A percentile compares a stretch with the other conserved stretches of the same genome.
Conservation (phyloP, 441 rosid species). For the Erodium texanum region DNA sequence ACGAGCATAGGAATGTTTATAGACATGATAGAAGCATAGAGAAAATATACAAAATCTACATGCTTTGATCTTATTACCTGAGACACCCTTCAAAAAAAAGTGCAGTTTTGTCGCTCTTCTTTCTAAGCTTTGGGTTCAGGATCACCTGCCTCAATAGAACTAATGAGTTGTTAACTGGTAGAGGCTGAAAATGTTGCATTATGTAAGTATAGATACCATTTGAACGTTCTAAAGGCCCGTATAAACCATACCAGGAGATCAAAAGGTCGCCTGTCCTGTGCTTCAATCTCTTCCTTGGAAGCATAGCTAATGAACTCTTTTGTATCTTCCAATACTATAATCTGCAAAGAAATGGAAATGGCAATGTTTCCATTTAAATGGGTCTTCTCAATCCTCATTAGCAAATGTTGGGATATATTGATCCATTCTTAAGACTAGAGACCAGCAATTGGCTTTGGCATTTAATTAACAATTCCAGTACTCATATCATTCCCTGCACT, state of each 20-base stretch:
- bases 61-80: constrained; percentile 31
- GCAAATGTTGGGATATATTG: neutral
- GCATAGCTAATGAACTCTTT: constrained; percentile 66
- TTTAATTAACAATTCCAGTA: neutral
- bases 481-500: neutral
- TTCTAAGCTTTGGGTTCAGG: constrained; percentile 68
- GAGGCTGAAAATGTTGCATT: constrained; percentile 16
- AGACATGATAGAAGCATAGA: neutral
- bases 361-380: neutral
- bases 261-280: constrained; percentile 65
- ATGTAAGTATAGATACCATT: constrained; percentile 5
- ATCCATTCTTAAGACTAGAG: neutral
- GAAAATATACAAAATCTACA: neutral
- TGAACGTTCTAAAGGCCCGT: neutral
- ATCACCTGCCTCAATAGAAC: constrained; percentile 60
- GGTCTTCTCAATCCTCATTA: neutral
- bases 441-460: no score
- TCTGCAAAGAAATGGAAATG: constrained; percentile 32
- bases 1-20: no score
- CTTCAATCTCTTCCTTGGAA: constrained; percentile 57
- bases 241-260: constrained; percentile 57
- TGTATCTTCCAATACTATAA: constrained; percentile 88
- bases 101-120: constrained; percentile 56
- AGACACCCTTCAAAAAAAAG: constrained; percentile 80
- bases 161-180: constrained; percentile 18